A percentile compares a stretch with the other conserved stretches of the same genome.
These are phyloP conservation scores for Hymenoscyphus albidus DNA, from an alignment of 2,329 filamentous ascomycete species.

Conservation along the genomic window DNA sequence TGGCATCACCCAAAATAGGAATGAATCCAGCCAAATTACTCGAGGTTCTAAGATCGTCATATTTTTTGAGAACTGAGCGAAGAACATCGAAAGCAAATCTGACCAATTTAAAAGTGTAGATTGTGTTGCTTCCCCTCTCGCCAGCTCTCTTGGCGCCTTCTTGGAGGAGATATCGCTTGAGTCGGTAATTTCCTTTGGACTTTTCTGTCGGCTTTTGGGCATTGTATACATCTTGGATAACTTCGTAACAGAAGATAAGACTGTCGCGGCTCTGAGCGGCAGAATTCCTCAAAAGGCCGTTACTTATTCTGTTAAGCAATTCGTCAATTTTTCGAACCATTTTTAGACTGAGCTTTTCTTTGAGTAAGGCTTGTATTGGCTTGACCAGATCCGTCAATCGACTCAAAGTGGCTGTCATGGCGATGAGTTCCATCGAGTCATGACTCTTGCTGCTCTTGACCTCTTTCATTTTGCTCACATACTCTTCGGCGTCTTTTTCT, in stretches of 20 bases:
- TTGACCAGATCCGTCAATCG: slow-evolving; percentile 71
- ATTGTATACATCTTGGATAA: slow-evolving; percentile 82
- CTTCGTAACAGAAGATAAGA: slow-evolving; percentile 91
- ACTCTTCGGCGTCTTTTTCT: slow-evolving; percentile 96
- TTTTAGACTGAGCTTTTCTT: slow-evolving; percentile 78
- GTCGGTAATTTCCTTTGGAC: slow-evolving; percentile 56
- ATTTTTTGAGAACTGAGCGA: slow-evolving; percentile 79
- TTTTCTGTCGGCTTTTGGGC: slow-evolving; percentile 50
- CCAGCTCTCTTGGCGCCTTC: slow-evolving; percentile 72
- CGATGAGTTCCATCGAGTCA: slow-evolving; percentile 92
- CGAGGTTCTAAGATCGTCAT: slow-evolving; percentile 74
- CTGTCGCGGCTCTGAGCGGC: slow-evolving; percentile 75
- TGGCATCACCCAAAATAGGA: slow-evolving; percentile 80
- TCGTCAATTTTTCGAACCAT: slow-evolving; percentile 90
- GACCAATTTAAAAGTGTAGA: slow-evolving; percentile 81
- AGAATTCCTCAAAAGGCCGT: slow-evolving; percentile 78
- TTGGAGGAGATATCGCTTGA: slow-evolving; percentile 75
- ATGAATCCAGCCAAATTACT: slow-evolving; percentile 81
- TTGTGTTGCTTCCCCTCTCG: slow-evolving; percentile 67
- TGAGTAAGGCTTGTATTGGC: slow-evolving; percentile 73
- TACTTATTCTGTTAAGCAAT: slow-evolving; percentile 74
- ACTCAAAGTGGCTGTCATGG: slow-evolving; percentile 72
- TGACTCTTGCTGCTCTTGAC: slow-evolving; percentile 98
- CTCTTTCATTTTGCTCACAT: slow-evolving; percentile 93
- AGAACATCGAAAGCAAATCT: slow-evolving; percentile 86